Evolutionary conservation across 306 rosid genomes (phyloP), one percentile per base, ranked within the genome.

Genomic region (Myrica gale): DNA sequence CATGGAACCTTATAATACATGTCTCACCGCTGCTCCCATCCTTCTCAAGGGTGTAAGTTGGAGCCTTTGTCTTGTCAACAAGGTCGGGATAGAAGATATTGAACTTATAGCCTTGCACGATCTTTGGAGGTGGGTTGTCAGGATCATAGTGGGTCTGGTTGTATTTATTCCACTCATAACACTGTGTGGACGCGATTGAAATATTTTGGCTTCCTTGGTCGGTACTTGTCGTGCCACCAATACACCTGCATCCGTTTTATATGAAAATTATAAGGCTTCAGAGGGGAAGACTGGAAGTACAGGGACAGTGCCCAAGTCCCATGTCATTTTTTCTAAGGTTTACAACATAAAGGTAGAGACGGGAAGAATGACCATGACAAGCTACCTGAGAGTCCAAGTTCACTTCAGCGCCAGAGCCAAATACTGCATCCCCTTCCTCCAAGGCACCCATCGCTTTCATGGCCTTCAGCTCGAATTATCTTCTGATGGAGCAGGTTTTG

Each of bases 131-230:
- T 54, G 97, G 99, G 76, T 95, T 95, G 86, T 95, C 99, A 43
- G 92, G 99, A 83, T 95, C 99, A 55, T 92, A 95, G 85, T 95
- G 99, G 80, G 99, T 95, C 84, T 92, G 99, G 66, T 92, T 95
- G 82, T 95, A 95, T 71, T 95, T 95, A 86, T 95, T 95, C 97
- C 99, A 95, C 81, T 95, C 99, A 6, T 95, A 95, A 69, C 97
- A n/a, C 99, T 0, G 97, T 95, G 81, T 95, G 97, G 82, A 95
- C 97, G 5, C 99, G 96, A 78, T 95, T 95, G 89, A 95, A 95
- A 79, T 95, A 95, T 82, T 92, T 95, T 0, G 97, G 99, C 84
- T 95, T 95, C 86, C 99, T 90, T 9, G 99, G 99, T 58, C 97
- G 86, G 76, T 95, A 92, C 76, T 95, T 95, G 82, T 95, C 97